Percentiles rank a stretch among this genome's conserved stretches.
Evolutionary conservation across 2,329 filamentous ascomycete genomes (phyloP).

Genomic region (Aspergillus sp.): DNA sequence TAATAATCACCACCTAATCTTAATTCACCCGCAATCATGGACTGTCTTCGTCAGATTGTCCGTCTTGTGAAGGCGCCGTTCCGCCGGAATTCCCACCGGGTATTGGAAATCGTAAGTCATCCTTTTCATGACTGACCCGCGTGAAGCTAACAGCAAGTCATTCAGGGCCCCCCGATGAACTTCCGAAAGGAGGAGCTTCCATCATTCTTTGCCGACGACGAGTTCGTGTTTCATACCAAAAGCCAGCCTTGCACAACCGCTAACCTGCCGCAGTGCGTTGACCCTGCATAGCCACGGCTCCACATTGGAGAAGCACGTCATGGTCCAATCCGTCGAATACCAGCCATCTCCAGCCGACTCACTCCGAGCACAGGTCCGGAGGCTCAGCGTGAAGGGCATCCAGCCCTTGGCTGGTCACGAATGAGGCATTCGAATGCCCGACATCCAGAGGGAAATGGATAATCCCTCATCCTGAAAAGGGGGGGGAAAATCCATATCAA

Average conservation of each 20-base stretch:
- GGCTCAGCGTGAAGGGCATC: slow-evolving; percentile 26
- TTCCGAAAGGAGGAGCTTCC: slow-evolving; percentile 43
- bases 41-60: slow-evolving; percentile 35
- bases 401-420: slow-evolving; percentile 18
- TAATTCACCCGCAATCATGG: slow-evolving; percentile 21
- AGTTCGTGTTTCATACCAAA: slow-evolving; percentile 28
- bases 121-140: background rate
- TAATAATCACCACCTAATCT: background rate
- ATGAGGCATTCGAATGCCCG: background rate
- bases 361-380: slow-evolving; percentile 27
- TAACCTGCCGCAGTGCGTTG: slow-evolving; percentile 32
- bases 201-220: slow-evolving; percentile 37
- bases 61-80: slow-evolving; percentile 34
- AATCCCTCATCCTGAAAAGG: background rate
- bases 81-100: slow-evolving; percentile 23
- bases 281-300: slow-evolving; percentile 31
- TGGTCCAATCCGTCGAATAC: slow-evolving; percentile 22
- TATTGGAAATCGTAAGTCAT: slow-evolving; percentile 35
- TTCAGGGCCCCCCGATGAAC: slow-evolving; percentile 41
- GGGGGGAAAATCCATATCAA: background rate
- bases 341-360: slow-evolving; percentile 28
- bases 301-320: slow-evolving; percentile 27
- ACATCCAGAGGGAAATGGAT: background rate
- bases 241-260: slow-evolving; percentile 7
- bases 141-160: slow-evolving; percentile 8